These are phyloP conservation scores for Aegilops longissima DNA, from an alignment of 176 grass and related monocot species.

Conservation along the genomic window DNA sequence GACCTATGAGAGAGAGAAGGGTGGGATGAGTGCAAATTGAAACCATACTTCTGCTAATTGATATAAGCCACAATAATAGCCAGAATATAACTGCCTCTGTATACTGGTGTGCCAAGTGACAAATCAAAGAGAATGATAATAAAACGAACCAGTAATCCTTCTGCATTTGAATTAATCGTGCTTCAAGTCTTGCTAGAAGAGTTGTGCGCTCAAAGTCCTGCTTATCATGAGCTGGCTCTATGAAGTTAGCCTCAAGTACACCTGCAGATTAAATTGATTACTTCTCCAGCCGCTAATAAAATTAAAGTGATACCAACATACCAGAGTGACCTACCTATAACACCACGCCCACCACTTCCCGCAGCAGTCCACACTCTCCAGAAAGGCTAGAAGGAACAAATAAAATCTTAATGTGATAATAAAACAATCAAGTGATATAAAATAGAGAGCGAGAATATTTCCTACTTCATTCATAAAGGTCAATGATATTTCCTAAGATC, in stretches of 20 bases:
- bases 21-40: not conserved
- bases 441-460: slow-evolving; percentile 4
- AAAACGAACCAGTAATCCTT: slow-evolving; percentile 85
- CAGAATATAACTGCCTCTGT: slow-evolving; percentile 4
- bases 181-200: slow-evolving; percentile 85
- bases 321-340: slow-evolving; percentile 67
- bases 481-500: not conserved
- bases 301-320: slow-evolving; percentile 7
- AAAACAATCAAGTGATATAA: slow-evolving; percentile 4
- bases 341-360: slow-evolving; percentile 96
- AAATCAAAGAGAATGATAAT: slow-evolving; percentile 12
- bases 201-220: slow-evolving; percentile 96
- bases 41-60: slow-evolving; percentile 1
- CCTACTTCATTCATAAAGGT: not conserved
- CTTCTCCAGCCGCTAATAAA: not conserved
- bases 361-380: slow-evolving; percentile 95
- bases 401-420: slow-evolving; percentile 5
- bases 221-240: slow-evolving; percentile 99
- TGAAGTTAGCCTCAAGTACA: slow-evolving; percentile 94
- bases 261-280: slow-evolving; percentile 49
- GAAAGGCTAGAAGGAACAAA: slow-evolving; percentile 81
- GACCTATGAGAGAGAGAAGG: slow-evolving; percentile 46
- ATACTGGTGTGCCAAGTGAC: not conserved
- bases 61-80: not conserved
- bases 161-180: slow-evolving; percentile 86